Evolutionary conservation across 169 alveolate species (phyloP).

Genomic region (Ichthyophthirius multifiliis): DNA sequence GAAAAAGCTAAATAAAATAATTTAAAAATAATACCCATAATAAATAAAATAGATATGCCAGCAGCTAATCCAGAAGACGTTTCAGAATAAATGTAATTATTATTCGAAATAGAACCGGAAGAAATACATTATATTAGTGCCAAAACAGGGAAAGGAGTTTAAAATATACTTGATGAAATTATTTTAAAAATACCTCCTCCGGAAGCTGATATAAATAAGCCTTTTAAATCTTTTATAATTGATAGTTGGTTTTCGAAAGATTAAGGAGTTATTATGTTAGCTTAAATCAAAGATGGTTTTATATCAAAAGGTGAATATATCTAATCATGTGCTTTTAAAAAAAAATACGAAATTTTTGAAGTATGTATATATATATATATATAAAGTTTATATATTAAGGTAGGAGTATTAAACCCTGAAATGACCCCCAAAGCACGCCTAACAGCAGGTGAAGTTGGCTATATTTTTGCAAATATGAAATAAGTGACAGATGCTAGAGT

Average conservation of each 20-base stretch:
- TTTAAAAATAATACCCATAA: constrained; percentile 90
- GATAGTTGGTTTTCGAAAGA: constrained; percentile 90
- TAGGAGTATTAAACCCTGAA: constrained; percentile 63
- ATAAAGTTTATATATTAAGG: neutral
- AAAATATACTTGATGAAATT: constrained; percentile 76
- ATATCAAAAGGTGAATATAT: constrained; percentile 35
- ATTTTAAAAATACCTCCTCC: constrained; percentile 87
- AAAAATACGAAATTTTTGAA: constrained; percentile 62
- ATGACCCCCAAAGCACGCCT: constrained; percentile 28
- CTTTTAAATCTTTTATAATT: constrained; percentile 88
- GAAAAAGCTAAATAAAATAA: constrained; percentile 84
- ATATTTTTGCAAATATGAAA: constrained; percentile 70
- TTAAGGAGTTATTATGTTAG: constrained; percentile 88
- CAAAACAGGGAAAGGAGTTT: constrained; percentile 85
- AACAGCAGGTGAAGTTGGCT: constrained; percentile 72
- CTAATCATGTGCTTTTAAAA: constrained; percentile 45
- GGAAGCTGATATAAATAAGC: constrained; percentile 47
- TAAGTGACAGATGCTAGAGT: constrained; percentile 83
- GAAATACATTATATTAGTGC: constrained; percentile 89
- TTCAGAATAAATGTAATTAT: constrained; percentile 20
- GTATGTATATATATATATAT: constrained; percentile 27
- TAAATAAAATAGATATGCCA: constrained; percentile 91
- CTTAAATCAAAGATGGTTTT: constrained; percentile 60
- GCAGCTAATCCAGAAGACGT: constrained; percentile 59
- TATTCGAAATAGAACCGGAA: constrained; percentile 61